Base-by-base conservation (phyloP, 805 yeast genomes). In the Saturnispora besseyi region DNA sequence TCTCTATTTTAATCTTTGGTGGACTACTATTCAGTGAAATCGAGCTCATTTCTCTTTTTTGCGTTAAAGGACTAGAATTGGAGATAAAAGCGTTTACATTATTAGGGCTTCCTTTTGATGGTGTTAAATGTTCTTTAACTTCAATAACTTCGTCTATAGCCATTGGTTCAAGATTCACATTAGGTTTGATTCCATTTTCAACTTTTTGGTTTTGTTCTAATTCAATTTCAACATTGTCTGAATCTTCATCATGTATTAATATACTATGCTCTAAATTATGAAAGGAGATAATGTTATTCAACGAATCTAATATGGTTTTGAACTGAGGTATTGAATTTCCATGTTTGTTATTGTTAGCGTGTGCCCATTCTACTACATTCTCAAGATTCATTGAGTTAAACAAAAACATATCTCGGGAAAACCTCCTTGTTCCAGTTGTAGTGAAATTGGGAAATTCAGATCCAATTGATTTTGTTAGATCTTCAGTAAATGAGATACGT, bases 311-410 rank as follows among this genome's bases (percentile, higher is more conserved):
- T 46, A 55, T 45, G 47, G 50, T 29, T 56, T 50, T 21, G 33
- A 49, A 29, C 57, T 57, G 49, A 51, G 58, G 49, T 56, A 55
- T 45, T 56, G 54, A 10, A 26, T 53, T 42, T 41, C 50, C 46
- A 41, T 50, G 53, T 21, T 44, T 41, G 15, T n/a, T 7, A 11
- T 7, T 12, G n/a, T 42, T 48, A 3, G 43, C 42, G 12, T 48
- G 30, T 12, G 30, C 11, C 50, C 50, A 48, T 22, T 48, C 43
- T 13, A 48, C 24, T 8, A 48, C 30, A 7, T 48, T 22, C 22
- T 48, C 46, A 30, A 48, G 43, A 29, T 48, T 30, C 13, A 48
- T 18, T 5, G 33, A n/a, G 13, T 48, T 48, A 11, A 41, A 44
- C 4, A 34, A n/a, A 21, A 48, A 48, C 31, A 42, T 34, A 37